Base-by-base conservation (phyloP, 345 rosid genomes). In the Arabis hirsuta region DNA sequence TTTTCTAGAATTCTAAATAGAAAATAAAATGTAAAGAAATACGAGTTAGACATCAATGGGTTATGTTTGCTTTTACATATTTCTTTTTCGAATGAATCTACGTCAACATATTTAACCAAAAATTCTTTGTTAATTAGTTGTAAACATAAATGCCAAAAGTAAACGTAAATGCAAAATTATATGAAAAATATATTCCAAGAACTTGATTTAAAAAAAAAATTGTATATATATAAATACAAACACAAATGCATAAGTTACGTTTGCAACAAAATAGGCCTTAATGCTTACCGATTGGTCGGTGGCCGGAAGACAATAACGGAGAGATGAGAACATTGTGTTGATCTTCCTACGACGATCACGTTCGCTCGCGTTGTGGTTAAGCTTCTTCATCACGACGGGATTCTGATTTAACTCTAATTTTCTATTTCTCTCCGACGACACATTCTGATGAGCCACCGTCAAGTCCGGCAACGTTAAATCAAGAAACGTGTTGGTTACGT, bases 341-440 rank as follows among this genome's bases (percentile, higher is more conserved):
- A 90, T 80, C 77, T 80, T 88, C 82, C 72, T 85, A 11, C 97
- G 83, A 13, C 92, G 88, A 13, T 79, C 73, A 10, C 92, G 86
- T 48, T 90, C 97, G 2, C 84, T 85, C 0, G 89, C 90, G 57
- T 87, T 90, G 81, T 88, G 95, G 51, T 84, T 79, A 43, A 88
- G 82, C 84, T 88, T 88, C 72, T 65, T 63, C 80, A 63, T 64
- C 55, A 63, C 44, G 20, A 39, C 26, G 4, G 42, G 60, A 43
- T 48, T 63, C 24, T 56, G 38, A 34, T 34, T 10, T 56, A 38
- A 3, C 47, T 19, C 44, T 51, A 32, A 19, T 29, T 8, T 53
- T 16, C 12, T 50, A 8, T 55, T 36, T 12, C 7, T 44, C 60
- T 69, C 75, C 6, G 71, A 31, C 9, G 66, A 55, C 38, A 53